These are phyloP conservation scores for Exophiala alcalophila DNA, from an alignment of 2,329 filamentous ascomycete species.

Conservation along the genomic window DNA sequence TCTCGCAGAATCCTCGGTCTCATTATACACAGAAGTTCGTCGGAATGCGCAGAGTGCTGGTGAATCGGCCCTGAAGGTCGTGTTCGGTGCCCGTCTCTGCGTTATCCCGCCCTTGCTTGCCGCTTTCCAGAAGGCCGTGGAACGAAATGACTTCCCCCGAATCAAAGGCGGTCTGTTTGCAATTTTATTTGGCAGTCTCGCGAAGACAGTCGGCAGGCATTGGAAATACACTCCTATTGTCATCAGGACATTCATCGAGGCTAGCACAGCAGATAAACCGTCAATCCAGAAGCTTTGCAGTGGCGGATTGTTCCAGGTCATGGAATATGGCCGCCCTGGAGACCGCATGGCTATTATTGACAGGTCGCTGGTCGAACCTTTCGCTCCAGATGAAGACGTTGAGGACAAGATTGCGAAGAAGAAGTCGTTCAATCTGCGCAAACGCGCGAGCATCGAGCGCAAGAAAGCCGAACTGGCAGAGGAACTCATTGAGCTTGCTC, in stretches of 20 bases:
- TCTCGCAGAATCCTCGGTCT: conserved; percentile 83
- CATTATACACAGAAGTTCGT: conserved; percentile 92
- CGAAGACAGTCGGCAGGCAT: conserved; percentile 83
- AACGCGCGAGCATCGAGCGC: conserved; percentile 72
- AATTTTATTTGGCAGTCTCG: conserved; percentile 79
- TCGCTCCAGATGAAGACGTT: conserved; percentile 68
- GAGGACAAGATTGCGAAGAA: conserved; percentile 60
- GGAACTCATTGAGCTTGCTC: conserved; percentile 74
- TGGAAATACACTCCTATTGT: conserved; percentile 94
- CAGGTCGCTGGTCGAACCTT: conserved; percentile 64
- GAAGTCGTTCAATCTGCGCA: conserved; percentile 69
- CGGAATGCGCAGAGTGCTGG: conserved; percentile 86
- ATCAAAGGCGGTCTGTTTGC: conserved; percentile 96
- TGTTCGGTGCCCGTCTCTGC: conserved; percentile 81
- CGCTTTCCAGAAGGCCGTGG: conserved; percentile 73
- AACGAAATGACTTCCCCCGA: conserved; percentile 76
- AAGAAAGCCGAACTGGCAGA: conserved; percentile 78
- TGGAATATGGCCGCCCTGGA: conserved; percentile 86
- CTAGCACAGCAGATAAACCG: conserved; percentile 85
- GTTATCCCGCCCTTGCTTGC: conserved; percentile 86
- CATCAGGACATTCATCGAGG: conserved; percentile 84
- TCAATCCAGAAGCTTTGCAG: conserved; percentile 88
- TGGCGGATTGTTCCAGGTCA: conserved; percentile 76
- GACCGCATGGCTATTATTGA: conserved; percentile 84
- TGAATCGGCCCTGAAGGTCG: conserved; percentile 87